Evolutionary conservation across 2,329 filamentous ascomycete species (phyloP).

Genomic region (Calonectria hongkongensis): DNA sequence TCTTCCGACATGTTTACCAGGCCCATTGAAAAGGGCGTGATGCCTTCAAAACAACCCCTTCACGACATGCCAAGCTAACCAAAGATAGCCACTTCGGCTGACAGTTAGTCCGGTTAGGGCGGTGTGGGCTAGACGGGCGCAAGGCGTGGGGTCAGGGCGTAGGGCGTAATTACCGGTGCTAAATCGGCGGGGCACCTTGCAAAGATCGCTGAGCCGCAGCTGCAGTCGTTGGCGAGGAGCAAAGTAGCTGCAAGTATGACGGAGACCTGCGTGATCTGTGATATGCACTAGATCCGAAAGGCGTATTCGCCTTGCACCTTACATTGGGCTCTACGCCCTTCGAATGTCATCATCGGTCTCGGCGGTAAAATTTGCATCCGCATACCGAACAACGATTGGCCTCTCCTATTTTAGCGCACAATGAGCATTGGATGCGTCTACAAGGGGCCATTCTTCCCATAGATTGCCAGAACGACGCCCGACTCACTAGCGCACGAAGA

Average conservation of each 20-base stretch:
- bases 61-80: not conserved
- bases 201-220: not conserved
- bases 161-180: conserved; percentile 11
- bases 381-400: too few species aligned
- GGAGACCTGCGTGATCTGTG: not conserved
- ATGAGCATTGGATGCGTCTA: too few species aligned
- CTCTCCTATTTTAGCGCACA: too few species aligned
- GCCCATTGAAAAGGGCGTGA: conserved; percentile 10
- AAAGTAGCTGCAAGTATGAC: not conserved
- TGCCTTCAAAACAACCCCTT: not conserved
- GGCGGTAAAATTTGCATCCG: too few species aligned
- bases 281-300: not conserved
- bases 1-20: not conserved
- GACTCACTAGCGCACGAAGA: too few species aligned
- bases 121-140: not conserved
- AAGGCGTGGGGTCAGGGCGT: conserved; percentile 7
- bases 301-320: too few species aligned
- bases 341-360: too few species aligned
- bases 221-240: not conserved
- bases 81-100: not conserved
- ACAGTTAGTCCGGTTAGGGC: not conserved
- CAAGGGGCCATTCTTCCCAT: too few species aligned
- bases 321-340: too few species aligned
- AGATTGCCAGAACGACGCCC: too few species aligned
- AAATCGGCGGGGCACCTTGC: not conserved